Evolutionary conservation across 257 asterid genomes (phyloP).

Genomic region (Forsythia viridissima): DNA sequence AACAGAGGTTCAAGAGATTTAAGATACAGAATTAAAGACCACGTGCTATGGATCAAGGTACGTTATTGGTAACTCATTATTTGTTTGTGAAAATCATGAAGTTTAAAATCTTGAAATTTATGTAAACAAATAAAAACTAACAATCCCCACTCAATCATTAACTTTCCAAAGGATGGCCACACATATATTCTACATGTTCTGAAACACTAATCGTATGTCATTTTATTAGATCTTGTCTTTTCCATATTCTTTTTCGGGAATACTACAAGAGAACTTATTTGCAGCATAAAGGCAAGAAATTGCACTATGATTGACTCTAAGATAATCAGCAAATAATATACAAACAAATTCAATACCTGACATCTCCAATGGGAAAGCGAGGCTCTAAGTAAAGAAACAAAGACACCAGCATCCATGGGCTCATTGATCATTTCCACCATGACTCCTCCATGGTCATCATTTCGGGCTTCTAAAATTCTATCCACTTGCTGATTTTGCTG

Average conservation of each 20-base stretch:
- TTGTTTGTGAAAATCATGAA: no score
- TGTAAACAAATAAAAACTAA: no score
- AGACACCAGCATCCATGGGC: slow-evolving; percentile 61
- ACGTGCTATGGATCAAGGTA: no score
- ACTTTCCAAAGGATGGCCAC: background rate
- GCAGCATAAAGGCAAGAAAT: background rate
- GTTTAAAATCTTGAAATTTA: no score
- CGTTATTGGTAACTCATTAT: no score
- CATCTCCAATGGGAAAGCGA: slow-evolving; percentile 79
- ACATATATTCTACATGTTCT: background rate
- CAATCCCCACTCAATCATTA: background rate
- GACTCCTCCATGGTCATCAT: slow-evolving; percentile 79
- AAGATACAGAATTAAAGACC: no score
- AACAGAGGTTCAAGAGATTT: no score
- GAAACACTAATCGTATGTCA: background rate
- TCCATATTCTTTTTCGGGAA: background rate
- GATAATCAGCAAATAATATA: background rate
- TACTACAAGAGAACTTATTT: background rate
- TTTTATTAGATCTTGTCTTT: background rate
- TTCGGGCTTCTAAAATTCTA: slow-evolving; percentile 50
- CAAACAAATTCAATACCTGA: slow-evolving; percentile 39
- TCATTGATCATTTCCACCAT: slow-evolving; percentile 72
- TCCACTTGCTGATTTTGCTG: slow-evolving; percentile 46
- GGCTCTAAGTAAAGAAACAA: slow-evolving; percentile 63
- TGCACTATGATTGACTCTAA: background rate